Conservation (phyloP, 371 early-diverging fungal genomes). For the Umbelopsis sp. region DNA sequence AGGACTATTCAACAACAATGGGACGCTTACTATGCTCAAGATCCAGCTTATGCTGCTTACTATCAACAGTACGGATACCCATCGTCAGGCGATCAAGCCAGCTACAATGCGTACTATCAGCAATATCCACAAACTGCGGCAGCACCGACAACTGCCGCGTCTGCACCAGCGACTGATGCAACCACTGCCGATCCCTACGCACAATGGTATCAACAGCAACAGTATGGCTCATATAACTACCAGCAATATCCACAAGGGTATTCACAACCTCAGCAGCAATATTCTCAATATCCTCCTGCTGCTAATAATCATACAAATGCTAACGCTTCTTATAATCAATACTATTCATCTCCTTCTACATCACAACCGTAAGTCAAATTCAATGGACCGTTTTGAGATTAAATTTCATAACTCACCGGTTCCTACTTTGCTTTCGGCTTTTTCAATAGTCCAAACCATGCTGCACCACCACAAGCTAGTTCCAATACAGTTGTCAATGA, state of each 20-base stretch:
- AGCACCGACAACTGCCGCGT: not conserved
- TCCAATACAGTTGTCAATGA: not conserved
- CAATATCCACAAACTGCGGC: not conserved
- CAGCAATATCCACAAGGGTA: slow-evolving; percentile 4
- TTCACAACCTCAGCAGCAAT: not conserved
- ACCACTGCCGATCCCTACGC: not conserved
- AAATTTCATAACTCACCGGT: not conserved
- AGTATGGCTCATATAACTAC: slow-evolving; percentile 1
- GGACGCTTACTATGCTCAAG: slow-evolving; percentile 10
- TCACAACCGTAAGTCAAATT: not conserved
- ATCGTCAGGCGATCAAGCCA: not conserved
- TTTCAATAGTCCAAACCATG: not conserved
- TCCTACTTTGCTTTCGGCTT: not conserved
- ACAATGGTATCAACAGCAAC: slow-evolving; percentile 12
- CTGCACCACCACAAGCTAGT: not conserved
- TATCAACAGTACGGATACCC: slow-evolving; percentile 2
- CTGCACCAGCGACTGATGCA: not conserved
- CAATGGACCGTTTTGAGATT: too few species aligned
- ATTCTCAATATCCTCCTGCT: slow-evolving; percentile 6
- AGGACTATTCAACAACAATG: slow-evolving; percentile 12
- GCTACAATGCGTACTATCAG: slow-evolving; percentile 3
- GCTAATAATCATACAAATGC: not conserved
- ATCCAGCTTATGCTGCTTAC: slow-evolving; percentile 15
- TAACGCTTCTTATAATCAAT: not conserved
- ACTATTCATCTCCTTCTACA: not conserved